These are phyloP conservation scores for Sparassis latifolia DNA, from an alignment of 1,284 basidiomycete genomes.

Conservation along the genomic window DNA sequence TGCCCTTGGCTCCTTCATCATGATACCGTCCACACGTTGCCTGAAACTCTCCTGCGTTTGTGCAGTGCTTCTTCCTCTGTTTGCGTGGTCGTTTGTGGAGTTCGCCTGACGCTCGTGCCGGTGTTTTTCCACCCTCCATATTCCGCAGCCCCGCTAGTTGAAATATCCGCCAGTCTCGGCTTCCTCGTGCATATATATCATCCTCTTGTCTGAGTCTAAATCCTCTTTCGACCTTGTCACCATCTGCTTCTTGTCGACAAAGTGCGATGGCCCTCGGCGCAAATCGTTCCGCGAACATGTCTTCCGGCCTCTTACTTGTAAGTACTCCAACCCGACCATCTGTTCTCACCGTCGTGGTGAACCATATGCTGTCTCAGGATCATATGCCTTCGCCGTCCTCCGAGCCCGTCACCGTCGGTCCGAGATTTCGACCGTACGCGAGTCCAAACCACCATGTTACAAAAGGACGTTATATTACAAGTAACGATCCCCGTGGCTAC, in stretches of 20 bases:
- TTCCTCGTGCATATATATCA: background rate
- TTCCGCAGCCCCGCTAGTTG: background rate
- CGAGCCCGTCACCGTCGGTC: slow-evolving; percentile 28
- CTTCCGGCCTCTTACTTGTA: slow-evolving; percentile 24
- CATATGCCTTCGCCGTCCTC: slow-evolving; percentile 42
- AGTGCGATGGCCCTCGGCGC: slow-evolving; percentile 23
- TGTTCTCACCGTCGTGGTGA: background rate
- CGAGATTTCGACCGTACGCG: slow-evolving; percentile 69
- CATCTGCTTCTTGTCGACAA: background rate
- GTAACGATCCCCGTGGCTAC: slow-evolving; percentile 81
- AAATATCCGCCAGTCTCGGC: background rate
- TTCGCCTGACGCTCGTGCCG: background rate
- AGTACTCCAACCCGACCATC: slow-evolving; percentile 5
- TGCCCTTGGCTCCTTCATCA: slow-evolving; percentile 1
- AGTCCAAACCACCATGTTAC: slow-evolving; percentile 74
- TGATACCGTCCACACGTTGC: slow-evolving; percentile 1
- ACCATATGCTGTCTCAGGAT: slow-evolving; percentile 33
- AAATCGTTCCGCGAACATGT: slow-evolving; percentile 24
- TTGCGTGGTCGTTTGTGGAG: background rate
- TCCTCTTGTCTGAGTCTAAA: slow-evolving; percentile 1
- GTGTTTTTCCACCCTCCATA: background rate
- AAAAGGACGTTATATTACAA: slow-evolving; percentile 80
- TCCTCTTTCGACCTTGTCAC: slow-evolving; percentile 1
- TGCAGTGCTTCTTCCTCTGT: background rate
- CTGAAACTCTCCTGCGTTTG: slow-evolving; percentile 2